These are phyloP conservation scores for Melanomma pulvis-pyrius DNA, from an alignment of 495 filamentous ascomycete species.

Conservation along the genomic window DNA sequence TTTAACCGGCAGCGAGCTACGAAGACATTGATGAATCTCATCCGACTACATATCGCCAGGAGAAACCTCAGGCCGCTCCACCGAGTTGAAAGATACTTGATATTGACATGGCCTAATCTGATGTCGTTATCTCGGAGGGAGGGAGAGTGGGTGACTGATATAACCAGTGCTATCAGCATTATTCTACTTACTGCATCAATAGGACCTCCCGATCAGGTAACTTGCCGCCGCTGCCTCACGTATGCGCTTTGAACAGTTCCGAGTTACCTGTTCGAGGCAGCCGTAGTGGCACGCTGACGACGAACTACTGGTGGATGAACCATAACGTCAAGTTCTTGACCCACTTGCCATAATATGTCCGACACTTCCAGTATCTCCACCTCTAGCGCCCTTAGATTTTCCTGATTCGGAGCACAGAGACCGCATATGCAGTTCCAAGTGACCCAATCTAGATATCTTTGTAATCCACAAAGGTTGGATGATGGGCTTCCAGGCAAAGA, in stretches of 20 bases:
- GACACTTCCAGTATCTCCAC: not conserved
- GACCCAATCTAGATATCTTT: too few species aligned
- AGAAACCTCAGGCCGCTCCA: conserved; percentile 18
- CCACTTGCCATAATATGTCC: not conserved
- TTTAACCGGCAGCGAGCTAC: conserved; percentile 27
- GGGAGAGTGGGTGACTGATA: not conserved
- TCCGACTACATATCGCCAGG: conserved; percentile 2
- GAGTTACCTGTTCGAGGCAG: too few species aligned
- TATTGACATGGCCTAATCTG: not conserved
- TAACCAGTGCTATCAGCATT: not conserved
- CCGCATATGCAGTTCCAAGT: too few species aligned
- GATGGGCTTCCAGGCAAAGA: too few species aligned
- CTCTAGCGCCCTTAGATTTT: not conserved
- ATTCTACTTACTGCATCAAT: not conserved
- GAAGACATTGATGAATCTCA: conserved; percentile 9
- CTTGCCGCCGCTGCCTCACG: not conserved
- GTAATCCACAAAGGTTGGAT: too few species aligned
- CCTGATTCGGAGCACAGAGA: not conserved
- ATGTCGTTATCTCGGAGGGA: conserved; percentile 5
- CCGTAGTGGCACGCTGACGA: not conserved
- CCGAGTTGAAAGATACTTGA: not conserved
- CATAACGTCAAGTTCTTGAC: not conserved
- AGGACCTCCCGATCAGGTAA: not conserved
- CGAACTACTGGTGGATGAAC: not conserved
- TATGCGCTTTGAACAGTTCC: too few species aligned